Percentiles rank a stretch among this genome's conserved stretches.
phyloP scores from a whole-genome alignment of 202 grass and related monocot species.

The Dendrocalamus latiflorus region DNA sequence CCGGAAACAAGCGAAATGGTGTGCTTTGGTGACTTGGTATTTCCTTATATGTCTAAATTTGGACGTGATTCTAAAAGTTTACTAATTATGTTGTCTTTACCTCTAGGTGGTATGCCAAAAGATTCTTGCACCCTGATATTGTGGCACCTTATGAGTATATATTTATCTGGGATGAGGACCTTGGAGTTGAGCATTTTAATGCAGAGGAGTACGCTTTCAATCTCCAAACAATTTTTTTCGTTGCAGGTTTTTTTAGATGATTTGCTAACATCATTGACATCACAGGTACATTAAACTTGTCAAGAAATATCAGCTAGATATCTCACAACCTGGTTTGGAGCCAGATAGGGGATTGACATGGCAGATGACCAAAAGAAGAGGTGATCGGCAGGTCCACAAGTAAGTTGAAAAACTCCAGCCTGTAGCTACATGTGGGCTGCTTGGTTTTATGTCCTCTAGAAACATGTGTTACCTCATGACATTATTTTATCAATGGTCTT shows the following conservation, averaged over 20 bases:
- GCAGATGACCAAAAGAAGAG: constrained; percentile 94
- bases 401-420: constrained; percentile 37
- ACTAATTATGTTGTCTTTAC: neutral
- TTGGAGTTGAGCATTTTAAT: constrained; percentile 90
- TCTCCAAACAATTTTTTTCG: neutral
- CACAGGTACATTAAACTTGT: constrained; percentile 85
- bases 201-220: constrained; percentile 67
- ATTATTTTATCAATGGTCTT: neutral
- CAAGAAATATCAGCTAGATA: constrained; percentile 82
- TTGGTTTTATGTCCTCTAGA: neutral
- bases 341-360: constrained; percentile 71
- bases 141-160: constrained; percentile 80
- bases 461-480: neutral
- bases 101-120: constrained; percentile 90
- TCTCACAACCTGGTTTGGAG: constrained; percentile 88
- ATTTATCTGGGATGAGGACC: constrained; percentile 97
- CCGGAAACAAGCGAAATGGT: constrained; percentile 91
- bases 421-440: constrained; percentile 6
- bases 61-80: constrained; percentile 6
- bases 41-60: constrained; percentile 22
- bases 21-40: neutral
- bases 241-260: neutral
- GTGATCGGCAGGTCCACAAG: constrained; percentile 71
- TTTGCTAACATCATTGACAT: constrained; percentile 9
- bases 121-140: constrained; percentile 96